phyloP scores from a whole-genome alignment of 2,329 filamentous ascomycete genomes.

The Hymenoscyphus occultus region DNA sequence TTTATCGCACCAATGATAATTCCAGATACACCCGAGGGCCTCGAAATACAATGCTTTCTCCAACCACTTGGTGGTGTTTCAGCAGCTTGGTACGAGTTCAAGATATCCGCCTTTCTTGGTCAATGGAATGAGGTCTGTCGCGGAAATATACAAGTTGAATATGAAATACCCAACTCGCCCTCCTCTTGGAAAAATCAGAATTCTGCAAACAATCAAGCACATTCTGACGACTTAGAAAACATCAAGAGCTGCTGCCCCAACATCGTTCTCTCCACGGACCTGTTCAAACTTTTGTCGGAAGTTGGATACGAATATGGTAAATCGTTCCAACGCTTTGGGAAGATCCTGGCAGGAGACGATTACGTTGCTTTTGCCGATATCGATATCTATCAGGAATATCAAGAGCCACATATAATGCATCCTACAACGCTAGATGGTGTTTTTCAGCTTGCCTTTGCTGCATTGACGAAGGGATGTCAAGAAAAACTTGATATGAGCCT shows the following conservation, averaged over 20 bases:
- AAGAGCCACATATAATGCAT: not conserved
- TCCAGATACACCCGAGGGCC: slow-evolving; percentile 20
- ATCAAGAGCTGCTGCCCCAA: not conserved
- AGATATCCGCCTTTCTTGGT: not conserved
- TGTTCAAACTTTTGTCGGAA: not conserved
- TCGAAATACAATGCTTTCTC: slow-evolving; percentile 5
- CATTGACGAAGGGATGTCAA: not conserved
- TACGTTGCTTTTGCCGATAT: too few species aligned
- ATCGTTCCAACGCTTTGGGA: not conserved
- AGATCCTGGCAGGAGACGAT: not conserved
- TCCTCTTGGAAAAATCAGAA: not conserved
- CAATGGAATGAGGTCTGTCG: not conserved
- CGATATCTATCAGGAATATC: not conserved
- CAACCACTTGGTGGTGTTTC: not conserved
- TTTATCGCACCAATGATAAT: slow-evolving; percentile 46
- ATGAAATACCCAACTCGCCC: not conserved
- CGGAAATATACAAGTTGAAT: slow-evolving; percentile 3
- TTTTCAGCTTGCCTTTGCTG: slow-evolving; percentile 2
- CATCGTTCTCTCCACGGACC: not conserved
- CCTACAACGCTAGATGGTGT: slow-evolving; percentile 6
- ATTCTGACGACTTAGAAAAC: not conserved
- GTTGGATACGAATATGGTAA: not conserved
- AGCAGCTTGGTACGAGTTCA: slow-evolving; percentile 1
- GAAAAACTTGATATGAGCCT: not conserved
- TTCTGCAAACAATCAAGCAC: not conserved